Evolutionary conservation across 495 filamentous ascomycete species (phyloP).

Genomic region (Talaromyces wortmannii): DNA sequence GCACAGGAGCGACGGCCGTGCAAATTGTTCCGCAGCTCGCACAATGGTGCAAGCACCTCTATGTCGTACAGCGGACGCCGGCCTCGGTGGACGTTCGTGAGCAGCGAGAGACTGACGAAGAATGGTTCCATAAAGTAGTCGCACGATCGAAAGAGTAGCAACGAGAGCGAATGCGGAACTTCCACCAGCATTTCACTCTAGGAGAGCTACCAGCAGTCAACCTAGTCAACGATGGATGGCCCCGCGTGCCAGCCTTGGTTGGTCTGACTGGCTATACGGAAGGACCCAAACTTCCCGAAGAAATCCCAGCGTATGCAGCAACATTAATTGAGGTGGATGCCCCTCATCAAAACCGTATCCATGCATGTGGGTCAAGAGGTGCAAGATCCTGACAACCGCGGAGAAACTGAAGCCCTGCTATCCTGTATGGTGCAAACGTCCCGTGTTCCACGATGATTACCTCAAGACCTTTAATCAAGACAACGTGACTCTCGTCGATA

Average conservation of each 20-base stretch:
- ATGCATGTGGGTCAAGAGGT: conserved; percentile 24
- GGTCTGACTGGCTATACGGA: neutral
- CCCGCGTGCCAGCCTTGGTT: conserved; percentile 9
- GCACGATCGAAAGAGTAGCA: conserved; percentile 37
- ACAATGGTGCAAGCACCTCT: conserved; percentile 21
- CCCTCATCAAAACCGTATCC: conserved; percentile 8
- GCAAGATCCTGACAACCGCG: conserved; percentile 14
- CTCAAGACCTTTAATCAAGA: conserved; percentile 20
- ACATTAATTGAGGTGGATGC: conserved; percentile 7
- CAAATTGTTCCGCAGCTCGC: conserved; percentile 33
- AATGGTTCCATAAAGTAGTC: conserved; percentile 33
- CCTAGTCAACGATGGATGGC: conserved; percentile 37
- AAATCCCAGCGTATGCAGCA: neutral
- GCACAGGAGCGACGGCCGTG: conserved; percentile 40
- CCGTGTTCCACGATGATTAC: conserved; percentile 22
- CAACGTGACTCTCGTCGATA: conserved; percentile 26
- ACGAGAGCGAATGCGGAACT: conserved; percentile 25
- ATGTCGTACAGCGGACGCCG: conserved; percentile 46
- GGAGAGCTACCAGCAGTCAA: conserved; percentile 7
- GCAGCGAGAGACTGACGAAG: conserved; percentile 39
- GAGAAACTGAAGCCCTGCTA: conserved; percentile 24
- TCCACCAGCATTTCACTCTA: conserved; percentile 17
- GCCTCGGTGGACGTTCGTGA: conserved; percentile 39
- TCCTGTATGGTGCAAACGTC: conserved; percentile 24
- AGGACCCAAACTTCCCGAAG: neutral